Evolutionary conservation across 2,329 filamentous ascomycete species (phyloP), one percentile per base, ranked within the genome.

Genomic region (Xylaria sp.): DNA sequence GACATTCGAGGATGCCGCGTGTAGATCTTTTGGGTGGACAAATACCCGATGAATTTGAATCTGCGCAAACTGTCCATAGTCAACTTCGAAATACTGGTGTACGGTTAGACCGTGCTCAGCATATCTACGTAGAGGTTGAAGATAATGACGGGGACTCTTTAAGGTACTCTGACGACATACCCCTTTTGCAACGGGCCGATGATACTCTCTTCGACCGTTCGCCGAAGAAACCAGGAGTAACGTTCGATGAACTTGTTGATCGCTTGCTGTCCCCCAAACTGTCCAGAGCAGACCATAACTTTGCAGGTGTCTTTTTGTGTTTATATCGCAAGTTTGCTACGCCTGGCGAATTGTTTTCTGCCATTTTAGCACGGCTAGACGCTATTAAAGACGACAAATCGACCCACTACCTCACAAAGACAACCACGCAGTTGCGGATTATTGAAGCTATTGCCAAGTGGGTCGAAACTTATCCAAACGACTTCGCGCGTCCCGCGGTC

Each of bases 281-380:
- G 79, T 93, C 92, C 28, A 93, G 92, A 73, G 85, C 89, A n/a
- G 95, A 98, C 73, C 84, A 86, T 61, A 97, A 97, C 76, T 99
- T 97, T 73, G 86, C 87, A 1, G 88, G 93, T 46, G 89, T 96
- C 17, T 98, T 98, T 72, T 82, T 98, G 31, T 97, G 94, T 67
- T 82, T 98, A 14, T 98, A 98, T 77, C 90, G 95, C 65, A 96
- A 95, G 75, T 98, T 99, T 74, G 91, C 92, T 3, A 87, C 94
- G 1, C 95, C 95, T 0, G 84, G 86, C 9, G 85, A 90, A 67
- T 83, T 99, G 4, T 87, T 98, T 55, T 85, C 88, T 42, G 88
- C 92, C 7, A 90, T 98, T 46, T 82, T 96, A 42, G 83, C 89
- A 61, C 88, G 91, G 40, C 87, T 97, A 63, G 90, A 96, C 67